Conservation (phyloP, 2,329 filamentous ascomycete species). For the Fusarium transvaalense region DNA sequence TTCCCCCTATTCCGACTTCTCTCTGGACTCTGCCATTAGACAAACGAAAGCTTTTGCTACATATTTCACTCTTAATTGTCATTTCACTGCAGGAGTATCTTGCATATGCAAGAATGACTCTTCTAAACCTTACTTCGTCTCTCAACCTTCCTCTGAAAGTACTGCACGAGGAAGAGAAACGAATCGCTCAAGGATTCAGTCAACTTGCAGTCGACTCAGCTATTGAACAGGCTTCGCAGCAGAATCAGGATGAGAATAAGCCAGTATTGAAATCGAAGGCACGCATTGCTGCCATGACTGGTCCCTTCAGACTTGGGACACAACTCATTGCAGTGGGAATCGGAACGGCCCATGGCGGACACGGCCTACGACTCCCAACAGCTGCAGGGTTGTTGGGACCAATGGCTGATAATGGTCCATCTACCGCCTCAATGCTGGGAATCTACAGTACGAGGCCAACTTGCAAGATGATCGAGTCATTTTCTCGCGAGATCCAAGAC, state of each 20-base stretch:
- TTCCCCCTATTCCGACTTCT: conserved; percentile 70
- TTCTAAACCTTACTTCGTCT: conserved; percentile 77
- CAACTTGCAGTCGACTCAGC: conserved; percentile 72
- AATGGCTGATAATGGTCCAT: conserved; percentile 81
- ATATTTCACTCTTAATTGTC: conserved; percentile 77
- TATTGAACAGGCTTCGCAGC: conserved; percentile 48
- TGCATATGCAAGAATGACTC: conserved; percentile 77
- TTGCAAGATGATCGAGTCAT: conserved; percentile 88
- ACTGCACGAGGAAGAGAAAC: conserved; percentile 78
- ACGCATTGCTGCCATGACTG: conserved; percentile 57
- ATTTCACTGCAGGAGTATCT: conserved; percentile 83
- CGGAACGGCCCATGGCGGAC: conserved; percentile 80
- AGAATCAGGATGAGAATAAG: conserved; percentile 69
- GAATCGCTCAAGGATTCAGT: conserved; percentile 80
- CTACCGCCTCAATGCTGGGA: conserved; percentile 89
- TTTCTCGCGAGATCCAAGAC: conserved; percentile 86
- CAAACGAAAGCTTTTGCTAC: conserved; percentile 75
- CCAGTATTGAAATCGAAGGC: conserved; percentile 78
- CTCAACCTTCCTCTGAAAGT: conserved; percentile 74
- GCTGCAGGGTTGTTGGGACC: conserved; percentile 84
- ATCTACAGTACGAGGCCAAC: conserved; percentile 90
- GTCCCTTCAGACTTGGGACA: conserved; percentile 75
- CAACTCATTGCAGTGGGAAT: conserved; percentile 83
- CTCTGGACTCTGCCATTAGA: conserved; percentile 71
- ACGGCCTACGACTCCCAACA: conserved; percentile 79